phyloP scores from a whole-genome alignment of 805 yeast genomes.

The Kuraishia piskuri region DNA sequence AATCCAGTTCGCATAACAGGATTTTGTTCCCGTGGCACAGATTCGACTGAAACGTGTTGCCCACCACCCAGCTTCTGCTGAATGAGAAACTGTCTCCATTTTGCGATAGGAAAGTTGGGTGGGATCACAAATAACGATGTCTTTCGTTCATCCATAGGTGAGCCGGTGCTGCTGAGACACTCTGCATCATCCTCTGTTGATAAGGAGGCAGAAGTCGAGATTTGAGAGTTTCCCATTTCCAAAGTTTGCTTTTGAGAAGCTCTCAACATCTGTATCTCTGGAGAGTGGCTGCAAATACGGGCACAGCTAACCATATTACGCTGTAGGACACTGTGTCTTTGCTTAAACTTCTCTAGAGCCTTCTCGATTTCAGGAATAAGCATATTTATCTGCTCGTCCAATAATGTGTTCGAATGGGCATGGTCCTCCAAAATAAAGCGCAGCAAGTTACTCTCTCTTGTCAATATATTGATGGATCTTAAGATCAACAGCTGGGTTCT shows the following conservation, averaged over 20 bases:
- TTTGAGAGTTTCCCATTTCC: neutral
- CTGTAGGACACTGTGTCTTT: neutral
- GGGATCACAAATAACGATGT: constrained; percentile 6
- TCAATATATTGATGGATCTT: neutral
- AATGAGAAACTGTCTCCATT: constrained; percentile 15
- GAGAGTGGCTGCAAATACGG: neutral
- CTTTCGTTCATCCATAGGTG: neutral
- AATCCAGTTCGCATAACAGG: neutral
- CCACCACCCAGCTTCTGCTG: constrained; percentile 11
- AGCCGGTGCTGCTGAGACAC: neutral
- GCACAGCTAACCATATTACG: neutral
- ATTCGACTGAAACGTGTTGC: neutral
- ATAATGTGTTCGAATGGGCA: neutral
- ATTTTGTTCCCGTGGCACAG: neutral
- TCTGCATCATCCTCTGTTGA: neutral
- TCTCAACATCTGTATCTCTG: neutral
- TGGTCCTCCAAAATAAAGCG: neutral
- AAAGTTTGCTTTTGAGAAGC: neutral
- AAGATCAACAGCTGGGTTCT: neutral
- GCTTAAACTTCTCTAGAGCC: neutral
- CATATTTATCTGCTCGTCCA: neutral
- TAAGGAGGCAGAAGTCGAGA: neutral
- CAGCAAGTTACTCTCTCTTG: neutral
- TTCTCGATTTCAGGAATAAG: neutral
- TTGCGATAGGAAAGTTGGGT: constrained; percentile 14